Base-by-base conservation (phyloP, 108 stramenopile genomes). In the Pseudonitzschia multiseries region DNA sequence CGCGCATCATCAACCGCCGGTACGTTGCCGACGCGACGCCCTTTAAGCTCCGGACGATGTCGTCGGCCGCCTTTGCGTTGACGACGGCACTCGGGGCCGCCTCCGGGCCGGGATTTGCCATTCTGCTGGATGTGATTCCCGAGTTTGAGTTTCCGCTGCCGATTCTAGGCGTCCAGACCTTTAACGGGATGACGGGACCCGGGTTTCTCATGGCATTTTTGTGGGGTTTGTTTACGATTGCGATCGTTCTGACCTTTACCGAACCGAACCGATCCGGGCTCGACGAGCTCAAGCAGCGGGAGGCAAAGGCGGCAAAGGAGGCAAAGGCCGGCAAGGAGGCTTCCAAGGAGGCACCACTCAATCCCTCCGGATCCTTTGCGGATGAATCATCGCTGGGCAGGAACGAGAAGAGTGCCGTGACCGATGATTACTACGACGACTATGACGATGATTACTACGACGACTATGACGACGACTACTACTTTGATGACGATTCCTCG, bases 11-110 rank as follows among this genome's bases (percentile, higher is more conserved):
- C 70, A 88, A 88, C 68, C 78, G 87, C 52, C 78, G 85, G 10
- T 95, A 89, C 70, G 84, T 95, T 33, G 92, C 92, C 15, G 94
- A 93, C 71, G 84, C 83, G 8, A 86, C 86, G 10, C 85, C 84
- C 22, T 85, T 88, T 70, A 60, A 64, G 32, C 57, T 87, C 18
- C 83, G 89, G 8, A 93, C 92, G 6, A 66, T 79, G 5, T 83
- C 89, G 18, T 85, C 79, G 41, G 88, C 88, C 0, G 79, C 86
- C 33, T 93, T 93, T 83, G 92, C 85, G 6, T 57, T 86, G 50
- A 81, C 84, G 14, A 84, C 85, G 21, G 92, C 89, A 0, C 71
- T 91, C 13, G 92, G 92, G 6, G 84, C 86, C 31, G 87, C 89
- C 14, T 64, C 83, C 26, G 92, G 92, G 41, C 92, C 92, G 18